These are phyloP conservation scores for Thalassiosira exigua DNA, from an alignment of 352 stramenopile genomes.

Conservation along the genomic window DNA sequence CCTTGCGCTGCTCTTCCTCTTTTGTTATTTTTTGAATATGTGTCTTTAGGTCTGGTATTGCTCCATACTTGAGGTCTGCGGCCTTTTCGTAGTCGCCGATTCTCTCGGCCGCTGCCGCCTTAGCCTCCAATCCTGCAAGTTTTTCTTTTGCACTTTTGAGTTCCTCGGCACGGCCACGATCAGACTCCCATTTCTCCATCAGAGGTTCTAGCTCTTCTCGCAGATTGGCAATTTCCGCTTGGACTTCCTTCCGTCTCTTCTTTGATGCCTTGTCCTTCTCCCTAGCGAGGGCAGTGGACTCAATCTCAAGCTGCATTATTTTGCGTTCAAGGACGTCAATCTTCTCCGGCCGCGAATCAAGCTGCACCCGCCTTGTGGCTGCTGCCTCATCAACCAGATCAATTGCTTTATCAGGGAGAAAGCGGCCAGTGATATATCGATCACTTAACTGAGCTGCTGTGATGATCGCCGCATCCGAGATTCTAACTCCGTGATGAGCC, in stretches of 20 bases:
- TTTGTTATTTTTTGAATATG: slow-evolving; percentile 80
- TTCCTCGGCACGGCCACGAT: slow-evolving; percentile 92
- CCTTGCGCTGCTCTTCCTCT: slow-evolving; percentile 76
- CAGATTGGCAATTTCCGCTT: slow-evolving; percentile 91
- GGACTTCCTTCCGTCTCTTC: slow-evolving; percentile 89
- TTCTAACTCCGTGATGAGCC: slow-evolving; percentile 95
- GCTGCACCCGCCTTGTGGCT: slow-evolving; percentile 88
- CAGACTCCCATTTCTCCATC: slow-evolving; percentile 90
- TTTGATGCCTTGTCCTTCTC: slow-evolving; percentile 95
- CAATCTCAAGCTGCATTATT: slow-evolving; percentile 95
- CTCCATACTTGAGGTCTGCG: slow-evolving; percentile 84
- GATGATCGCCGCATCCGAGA: slow-evolving; percentile 92
- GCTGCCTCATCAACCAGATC: slow-evolving; percentile 95
- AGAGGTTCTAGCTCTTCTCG: slow-evolving; percentile 90
- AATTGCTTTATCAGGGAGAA: slow-evolving; percentile 96
- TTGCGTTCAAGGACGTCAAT: slow-evolving; percentile 95
- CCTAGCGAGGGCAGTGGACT: slow-evolving; percentile 91
- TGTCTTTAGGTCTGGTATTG: slow-evolving; percentile 87
- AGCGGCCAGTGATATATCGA: slow-evolving; percentile 93
- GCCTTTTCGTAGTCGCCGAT: slow-evolving; percentile 76
- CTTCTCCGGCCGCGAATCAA: slow-evolving; percentile 94
- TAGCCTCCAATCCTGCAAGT: slow-evolving; percentile 78
- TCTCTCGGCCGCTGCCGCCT: slow-evolving; percentile 72
- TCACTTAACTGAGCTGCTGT: slow-evolving; percentile 92
- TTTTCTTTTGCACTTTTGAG: slow-evolving; percentile 93